Percentiles rank a stretch among this genome's conserved stretches.
These are phyloP conservation scores for Coemansia sp. DNA, from an alignment of 371 early-diverging fungal genomes.

Conservation along the genomic window DNA sequence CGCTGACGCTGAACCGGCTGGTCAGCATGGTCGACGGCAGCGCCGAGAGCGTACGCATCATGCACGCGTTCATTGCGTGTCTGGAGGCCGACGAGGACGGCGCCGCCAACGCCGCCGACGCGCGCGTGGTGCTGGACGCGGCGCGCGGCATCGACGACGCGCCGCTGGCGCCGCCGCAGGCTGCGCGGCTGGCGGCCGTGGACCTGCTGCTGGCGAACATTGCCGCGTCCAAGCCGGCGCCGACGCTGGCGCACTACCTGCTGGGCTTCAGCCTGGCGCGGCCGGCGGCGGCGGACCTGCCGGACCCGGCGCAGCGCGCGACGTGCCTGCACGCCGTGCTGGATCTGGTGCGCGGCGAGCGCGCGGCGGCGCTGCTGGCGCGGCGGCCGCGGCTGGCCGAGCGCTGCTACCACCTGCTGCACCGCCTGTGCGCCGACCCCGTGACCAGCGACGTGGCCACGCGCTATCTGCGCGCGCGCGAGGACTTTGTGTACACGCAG, in stretches of 20 bases:
- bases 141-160: neutral
- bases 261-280: conserved; percentile 70
- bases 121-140: neutral
- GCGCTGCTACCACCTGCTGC: conserved; percentile 82
- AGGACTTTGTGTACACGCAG: conserved; percentile 74
- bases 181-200: conserved; percentile 57
- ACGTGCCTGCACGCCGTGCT: conserved; percentile 71
- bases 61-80: conserved; percentile 76
- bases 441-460: conserved; percentile 70
- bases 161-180: conserved; percentile 28
- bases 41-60: conserved; percentile 63
- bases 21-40: conserved; percentile 68
- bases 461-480: conserved; percentile 76
- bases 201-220: conserved; percentile 61
- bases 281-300: conserved; percentile 45
- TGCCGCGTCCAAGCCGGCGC: conserved; percentile 45
- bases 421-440: conserved; percentile 71
- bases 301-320: conserved; percentile 54
- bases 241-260: conserved; percentile 82
- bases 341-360: conserved; percentile 61
- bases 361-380: conserved; percentile 54
- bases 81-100: conserved; percentile 57
- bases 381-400: conserved; percentile 80
- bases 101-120: conserved; percentile 13
- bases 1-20: conserved; percentile 64